Evolutionary conservation across 768 basidiomycete genomes (phyloP).

Genomic region (Fibroporia radiculosa): DNA sequence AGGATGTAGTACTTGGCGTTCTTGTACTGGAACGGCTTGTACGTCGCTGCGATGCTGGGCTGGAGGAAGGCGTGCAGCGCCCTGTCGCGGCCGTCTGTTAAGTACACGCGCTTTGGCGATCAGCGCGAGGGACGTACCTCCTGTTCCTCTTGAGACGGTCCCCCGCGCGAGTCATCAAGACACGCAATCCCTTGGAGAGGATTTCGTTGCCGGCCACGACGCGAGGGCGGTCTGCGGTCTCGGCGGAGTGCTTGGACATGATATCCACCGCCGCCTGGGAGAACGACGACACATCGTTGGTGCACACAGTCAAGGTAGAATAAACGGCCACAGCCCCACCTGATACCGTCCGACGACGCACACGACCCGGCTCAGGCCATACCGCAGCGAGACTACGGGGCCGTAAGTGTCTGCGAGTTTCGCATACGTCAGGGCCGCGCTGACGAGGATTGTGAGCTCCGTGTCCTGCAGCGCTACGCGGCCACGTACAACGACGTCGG

Average conservation of each 20-base stretch:
- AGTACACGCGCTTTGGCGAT: too few species aligned
- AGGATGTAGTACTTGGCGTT: conserved; percentile 27
- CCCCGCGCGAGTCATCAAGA: conserved; percentile 20
- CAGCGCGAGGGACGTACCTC: conserved; percentile 6
- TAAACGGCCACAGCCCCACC: conserved; percentile 2
- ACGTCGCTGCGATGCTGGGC: conserved; percentile 23
- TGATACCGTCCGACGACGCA: conserved; percentile 38
- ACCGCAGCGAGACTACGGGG: conserved; percentile 47
- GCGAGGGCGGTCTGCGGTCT: conserved; percentile 29
- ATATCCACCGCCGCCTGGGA: conserved; percentile 31
- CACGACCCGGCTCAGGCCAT: conserved; percentile 33
- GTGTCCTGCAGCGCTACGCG: background rate
- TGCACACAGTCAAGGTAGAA: background rate
- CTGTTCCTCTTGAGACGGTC: conserved; percentile 22
- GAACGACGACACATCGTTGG: background rate
- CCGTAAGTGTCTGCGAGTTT: conserved; percentile 57
- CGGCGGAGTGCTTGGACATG: conserved; percentile 30
- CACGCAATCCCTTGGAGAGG: conserved; percentile 26
- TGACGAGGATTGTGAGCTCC: background rate
- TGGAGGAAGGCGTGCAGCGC: conserved; percentile 28
- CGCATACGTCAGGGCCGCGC: conserved; percentile 21
- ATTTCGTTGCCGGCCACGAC: conserved; percentile 27
- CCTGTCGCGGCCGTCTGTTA: conserved; percentile 13
- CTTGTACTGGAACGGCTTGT: conserved; percentile 25
- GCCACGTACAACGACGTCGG: conserved; percentile 7